Evolutionary conservation across 2,329 filamentous ascomycete genomes (phyloP).

Genomic region (Pseudogymnoascus sp.): DNA sequence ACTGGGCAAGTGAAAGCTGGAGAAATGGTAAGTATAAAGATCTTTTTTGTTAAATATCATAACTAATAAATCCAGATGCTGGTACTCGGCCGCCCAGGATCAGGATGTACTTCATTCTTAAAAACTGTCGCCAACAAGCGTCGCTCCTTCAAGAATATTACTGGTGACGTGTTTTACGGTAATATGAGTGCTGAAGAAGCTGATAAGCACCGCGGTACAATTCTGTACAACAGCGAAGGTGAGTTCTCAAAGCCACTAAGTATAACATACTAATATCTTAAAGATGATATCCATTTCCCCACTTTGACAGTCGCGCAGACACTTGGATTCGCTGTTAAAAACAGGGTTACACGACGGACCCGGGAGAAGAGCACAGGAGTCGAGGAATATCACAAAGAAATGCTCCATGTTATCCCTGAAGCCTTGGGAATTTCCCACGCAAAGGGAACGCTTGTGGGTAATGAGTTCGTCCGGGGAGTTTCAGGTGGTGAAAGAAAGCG

Average conservation of each 20-base stretch:
- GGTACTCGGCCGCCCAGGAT: constrained; percentile 60
- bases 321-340: constrained; percentile 46
- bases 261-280: constrained; percentile 57
- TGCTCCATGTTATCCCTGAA: constrained; percentile 38
- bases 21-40: constrained; percentile 12
- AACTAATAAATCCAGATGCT: constrained; percentile 57
- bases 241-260: constrained; percentile 55
- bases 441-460: constrained; percentile 45
- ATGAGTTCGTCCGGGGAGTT: constrained; percentile 54
- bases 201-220: constrained; percentile 46
- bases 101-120: constrained; percentile 63
- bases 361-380: constrained; percentile 35
- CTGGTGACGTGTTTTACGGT: constrained; percentile 53
- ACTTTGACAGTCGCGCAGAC: constrained; percentile 44
- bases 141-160: constrained; percentile 48
- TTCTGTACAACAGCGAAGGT: constrained; percentile 48
- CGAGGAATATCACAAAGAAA: constrained; percentile 43
- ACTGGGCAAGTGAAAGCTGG: constrained; percentile 12
- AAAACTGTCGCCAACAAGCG: constrained; percentile 61
- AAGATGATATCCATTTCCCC: constrained; percentile 51
- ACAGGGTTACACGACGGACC: constrained; percentile 51
- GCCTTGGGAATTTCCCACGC: constrained; percentile 45
- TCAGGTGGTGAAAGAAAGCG: constrained; percentile 55
- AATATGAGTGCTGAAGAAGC: constrained; percentile 35
- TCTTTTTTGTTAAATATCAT: constrained; percentile 43